A percentile compares a stretch with the other conserved stretches of the same genome.
phyloP scores from a whole-genome alignment of 805 yeast species.

The Starmerella floris region DNA sequence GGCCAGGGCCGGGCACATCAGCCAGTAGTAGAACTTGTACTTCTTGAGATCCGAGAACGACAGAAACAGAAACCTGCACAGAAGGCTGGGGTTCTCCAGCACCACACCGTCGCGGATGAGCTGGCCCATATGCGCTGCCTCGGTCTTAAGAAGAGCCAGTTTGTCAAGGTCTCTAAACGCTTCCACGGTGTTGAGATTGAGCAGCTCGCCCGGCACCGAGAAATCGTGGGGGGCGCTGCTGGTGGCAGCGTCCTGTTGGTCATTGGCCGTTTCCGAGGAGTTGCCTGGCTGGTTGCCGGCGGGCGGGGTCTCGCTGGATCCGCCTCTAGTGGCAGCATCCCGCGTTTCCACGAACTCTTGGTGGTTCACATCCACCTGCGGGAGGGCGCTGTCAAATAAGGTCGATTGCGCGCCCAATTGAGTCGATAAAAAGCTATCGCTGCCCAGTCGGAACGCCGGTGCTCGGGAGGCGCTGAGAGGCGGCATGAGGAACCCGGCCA shows the following conservation, averaged over 20 bases:
- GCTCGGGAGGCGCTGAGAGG: slow-evolving; percentile 26
- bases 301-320: no score
- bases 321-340: no score
- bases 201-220: slow-evolving; percentile 31
- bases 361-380: no score
- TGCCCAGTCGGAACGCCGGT: slow-evolving; percentile 26
- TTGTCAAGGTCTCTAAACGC: slow-evolving; percentile 67
- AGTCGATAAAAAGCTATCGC: slow-evolving; percentile 20
- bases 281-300: no score
- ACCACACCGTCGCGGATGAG: slow-evolving; percentile 29
- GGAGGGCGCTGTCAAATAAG: neutral
- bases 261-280: neutral
- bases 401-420: neutral
- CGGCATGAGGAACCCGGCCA: slow-evolving; percentile 30
- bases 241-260: no score
- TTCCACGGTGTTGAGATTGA: slow-evolving; percentile 71
- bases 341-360: no score
- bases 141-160: slow-evolving; percentile 36
- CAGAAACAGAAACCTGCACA: slow-evolving; percentile 39
- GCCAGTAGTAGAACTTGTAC: slow-evolving; percentile 82
- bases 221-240: neutral
- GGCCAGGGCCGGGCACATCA: slow-evolving; percentile 52
- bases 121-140: slow-evolving; percentile 27
- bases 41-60: slow-evolving; percentile 82
- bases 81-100: slow-evolving; percentile 31